A percentile compares a stretch with the other conserved stretches of the same genome.
These are phyloP conservation scores for Pythium vanterpoolii DNA, from an alignment of 352 stramenopile genomes.

Conservation along the genomic window DNA sequence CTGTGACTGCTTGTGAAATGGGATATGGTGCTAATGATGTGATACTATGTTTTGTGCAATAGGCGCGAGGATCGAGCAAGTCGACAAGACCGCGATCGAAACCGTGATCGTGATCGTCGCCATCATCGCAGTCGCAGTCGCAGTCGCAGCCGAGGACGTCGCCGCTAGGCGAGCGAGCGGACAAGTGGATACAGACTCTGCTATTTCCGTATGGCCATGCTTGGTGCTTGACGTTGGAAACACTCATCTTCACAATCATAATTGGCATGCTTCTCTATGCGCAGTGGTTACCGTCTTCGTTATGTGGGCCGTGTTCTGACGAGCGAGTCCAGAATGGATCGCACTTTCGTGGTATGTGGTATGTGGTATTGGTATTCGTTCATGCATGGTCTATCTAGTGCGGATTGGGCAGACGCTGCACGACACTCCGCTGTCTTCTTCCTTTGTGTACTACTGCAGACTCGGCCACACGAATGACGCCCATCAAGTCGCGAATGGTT, in stretches of 20 bases:
- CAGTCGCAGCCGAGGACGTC: constrained; percentile 31
- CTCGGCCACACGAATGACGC: constrained; percentile 19
- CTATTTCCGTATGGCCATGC: background rate
- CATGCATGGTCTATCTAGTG: constrained; percentile 8
- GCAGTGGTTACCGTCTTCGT: background rate
- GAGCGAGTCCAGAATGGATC: no score
- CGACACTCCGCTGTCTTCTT: constrained; percentile 16
- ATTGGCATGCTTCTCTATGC: constrained; percentile 8
- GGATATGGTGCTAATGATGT: background rate
- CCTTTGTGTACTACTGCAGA: constrained; percentile 18
- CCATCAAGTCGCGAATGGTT: constrained; percentile 13
- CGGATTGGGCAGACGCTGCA: no score
- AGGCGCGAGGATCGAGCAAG: constrained; percentile 19
- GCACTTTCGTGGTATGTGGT: background rate
- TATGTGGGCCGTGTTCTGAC: constrained; percentile 1
- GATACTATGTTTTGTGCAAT: constrained; percentile 5
- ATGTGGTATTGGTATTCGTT: background rate
- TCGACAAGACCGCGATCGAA: constrained; percentile 32
- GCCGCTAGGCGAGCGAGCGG: constrained; percentile 13
- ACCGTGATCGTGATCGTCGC: constrained; percentile 25
- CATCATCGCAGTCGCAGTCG: constrained; percentile 41
- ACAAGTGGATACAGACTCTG: background rate
- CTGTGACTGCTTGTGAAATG: background rate
- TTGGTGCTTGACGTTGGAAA: background rate
- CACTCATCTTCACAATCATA: constrained; percentile 2